Conservation (phyloP, 2,329 filamentous ascomycete species). For the Onygenales sp. region DNA sequence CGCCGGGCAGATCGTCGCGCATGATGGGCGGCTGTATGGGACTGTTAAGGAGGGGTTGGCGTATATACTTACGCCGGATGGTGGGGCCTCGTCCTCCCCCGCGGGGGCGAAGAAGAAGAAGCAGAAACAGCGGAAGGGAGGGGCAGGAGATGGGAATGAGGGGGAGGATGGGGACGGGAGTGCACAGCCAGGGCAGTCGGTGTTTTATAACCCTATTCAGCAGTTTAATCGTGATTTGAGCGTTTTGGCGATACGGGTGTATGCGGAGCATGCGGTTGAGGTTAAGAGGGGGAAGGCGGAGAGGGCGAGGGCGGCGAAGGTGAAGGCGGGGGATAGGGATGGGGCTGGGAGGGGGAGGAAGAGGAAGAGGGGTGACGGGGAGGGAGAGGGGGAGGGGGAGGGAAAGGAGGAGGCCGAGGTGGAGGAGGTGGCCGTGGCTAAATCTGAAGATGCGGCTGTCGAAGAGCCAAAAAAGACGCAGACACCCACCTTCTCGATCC, state of each 20-base stretch:
- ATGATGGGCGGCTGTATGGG: conserved; percentile 46
- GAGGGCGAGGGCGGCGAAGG: conserved; percentile 27
- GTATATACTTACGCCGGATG: conserved; percentile 55
- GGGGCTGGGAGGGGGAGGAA: conserved; percentile 2
- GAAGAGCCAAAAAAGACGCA: conserved; percentile 22
- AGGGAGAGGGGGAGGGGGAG: neutral
- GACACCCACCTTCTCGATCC: conserved; percentile 59
- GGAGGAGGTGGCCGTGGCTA: neutral
- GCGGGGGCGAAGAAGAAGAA: neutral
- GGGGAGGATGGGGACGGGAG: conserved; percentile 25
- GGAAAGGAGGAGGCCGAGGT: conserved; percentile 4
- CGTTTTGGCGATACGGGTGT: conserved; percentile 82
- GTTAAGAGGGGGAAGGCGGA: conserved; percentile 43
- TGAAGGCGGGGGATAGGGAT: conserved; percentile 24
- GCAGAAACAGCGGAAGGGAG: neutral
- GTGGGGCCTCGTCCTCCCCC: conserved; percentile 21
- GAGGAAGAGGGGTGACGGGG: neutral
- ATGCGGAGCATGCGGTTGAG: conserved; percentile 58
- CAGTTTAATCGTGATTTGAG: conserved; percentile 97
- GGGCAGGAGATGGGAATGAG: neutral
- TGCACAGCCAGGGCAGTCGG: conserved; percentile 58
- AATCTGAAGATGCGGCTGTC: conserved; percentile 1
- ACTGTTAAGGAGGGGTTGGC: conserved; percentile 60
- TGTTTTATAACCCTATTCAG: conserved; percentile 98
- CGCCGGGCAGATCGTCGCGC: conserved; percentile 23